Evolutionary conservation across 352 stramenopile genomes (phyloP), one percentile per base, ranked within the genome.

Genomic region (Pelagophyceae sp.): DNA sequence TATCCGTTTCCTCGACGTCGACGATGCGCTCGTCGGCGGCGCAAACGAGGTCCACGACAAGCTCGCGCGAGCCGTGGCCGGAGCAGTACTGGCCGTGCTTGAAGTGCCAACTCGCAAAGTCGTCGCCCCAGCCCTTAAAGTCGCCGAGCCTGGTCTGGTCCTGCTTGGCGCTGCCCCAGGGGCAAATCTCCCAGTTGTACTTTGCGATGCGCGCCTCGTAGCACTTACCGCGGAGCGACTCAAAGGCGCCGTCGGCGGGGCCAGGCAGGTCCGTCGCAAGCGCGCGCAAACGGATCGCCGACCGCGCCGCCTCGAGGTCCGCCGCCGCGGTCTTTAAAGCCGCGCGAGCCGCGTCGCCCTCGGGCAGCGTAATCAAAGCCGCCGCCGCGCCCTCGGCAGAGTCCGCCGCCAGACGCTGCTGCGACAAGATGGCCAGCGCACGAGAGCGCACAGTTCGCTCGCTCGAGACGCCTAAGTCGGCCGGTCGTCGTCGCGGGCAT

Each of bases 121-220:
- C 37, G 1, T 74, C 67, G 5, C 0, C 1, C 33, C 33, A 74
- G 2, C 6, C 29, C 15, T 15, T 27, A 27, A 67, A 67, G 11
- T 5, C 6, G 33, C 67, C 67, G 35, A 74, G 33, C 15, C 19
- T 58, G 35, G 67, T 74, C 17, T 51, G 33, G 67, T 74, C 67
- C 67, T 74, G 67, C 35, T 58, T 74, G 3, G 67, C 67, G 6
- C 33, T 27, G 38, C 38, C 67, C 17, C 20, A 74, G 35, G 38
- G 35, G 67, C 67, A 74, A 2, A 74, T 0, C 38, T 74, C 37
- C 35, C 58, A 74, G 35, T 11, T 58, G 67, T 74, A 74, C 37
- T 74, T 31, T 33, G 35, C 38, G 67, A 58, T 35, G 17, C 15
- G 29, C 23, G 5, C 33, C 67, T 31, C 17, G 67, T 31, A 74